Conservation (phyloP, 805 yeast genomes). For the Kuraishia hungarica region DNA sequence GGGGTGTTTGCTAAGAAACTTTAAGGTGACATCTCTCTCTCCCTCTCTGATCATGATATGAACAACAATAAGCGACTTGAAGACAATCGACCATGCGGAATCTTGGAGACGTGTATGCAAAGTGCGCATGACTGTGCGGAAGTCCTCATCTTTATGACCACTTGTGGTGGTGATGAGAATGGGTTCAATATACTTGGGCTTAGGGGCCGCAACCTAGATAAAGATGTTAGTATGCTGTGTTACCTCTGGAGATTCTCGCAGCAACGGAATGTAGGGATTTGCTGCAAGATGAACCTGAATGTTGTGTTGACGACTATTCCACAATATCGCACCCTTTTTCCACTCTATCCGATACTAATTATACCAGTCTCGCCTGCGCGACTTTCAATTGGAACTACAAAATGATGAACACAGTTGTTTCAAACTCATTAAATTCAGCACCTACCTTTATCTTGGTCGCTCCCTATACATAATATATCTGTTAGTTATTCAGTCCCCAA, state of each 20-base stretch:
- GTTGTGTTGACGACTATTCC: no score
- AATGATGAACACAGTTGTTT: no score
- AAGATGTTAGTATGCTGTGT: slow-evolving; percentile 21
- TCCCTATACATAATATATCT: slow-evolving; percentile 26
- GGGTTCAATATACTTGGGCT: slow-evolving; percentile 92
- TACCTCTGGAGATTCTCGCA: background rate
- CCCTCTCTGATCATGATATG: slow-evolving; percentile 95
- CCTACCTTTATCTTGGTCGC: slow-evolving; percentile 57
- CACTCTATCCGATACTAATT: no score
- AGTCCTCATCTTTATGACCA: slow-evolving; percentile 40
- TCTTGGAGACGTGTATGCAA: slow-evolving; percentile 59
- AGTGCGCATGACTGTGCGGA: slow-evolving; percentile 61
- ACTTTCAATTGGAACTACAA: no score
- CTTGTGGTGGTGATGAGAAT: slow-evolving; percentile 63
- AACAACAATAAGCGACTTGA: slow-evolving; percentile 73
- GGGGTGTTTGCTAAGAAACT: slow-evolving; percentile 54
- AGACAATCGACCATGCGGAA: slow-evolving; percentile 86
- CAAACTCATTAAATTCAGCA: background rate
- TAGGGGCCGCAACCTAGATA: slow-evolving; percentile 84
- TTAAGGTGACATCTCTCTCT: slow-evolving; percentile 62
- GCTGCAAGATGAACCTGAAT: slow-evolving; percentile 19
- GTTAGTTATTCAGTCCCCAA: slow-evolving; percentile 1
- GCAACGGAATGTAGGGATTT: slow-evolving; percentile 4
- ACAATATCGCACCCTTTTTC: no score
- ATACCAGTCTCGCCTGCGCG: no score